phyloP scores from a whole-genome alignment of 2,329 filamentous ascomycete species.

The Aspergillus alliaceus region DNA sequence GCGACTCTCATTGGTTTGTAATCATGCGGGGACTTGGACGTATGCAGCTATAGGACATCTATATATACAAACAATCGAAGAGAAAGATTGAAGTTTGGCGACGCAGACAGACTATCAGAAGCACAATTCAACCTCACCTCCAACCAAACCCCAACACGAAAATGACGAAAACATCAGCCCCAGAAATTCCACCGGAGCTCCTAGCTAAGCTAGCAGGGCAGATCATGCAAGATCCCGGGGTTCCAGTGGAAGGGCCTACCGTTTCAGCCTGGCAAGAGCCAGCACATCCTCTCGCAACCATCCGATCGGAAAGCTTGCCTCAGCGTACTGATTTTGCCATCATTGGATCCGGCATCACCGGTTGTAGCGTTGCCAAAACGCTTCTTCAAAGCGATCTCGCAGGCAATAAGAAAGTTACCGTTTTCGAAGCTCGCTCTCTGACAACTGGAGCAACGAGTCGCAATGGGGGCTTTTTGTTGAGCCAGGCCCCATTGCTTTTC shows the following conservation, averaged over 20 bases:
- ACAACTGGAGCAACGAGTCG: slow-evolving; percentile 27
- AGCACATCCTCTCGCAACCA: neutral
- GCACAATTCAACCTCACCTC: neutral
- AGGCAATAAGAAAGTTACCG: slow-evolving; percentile 14
- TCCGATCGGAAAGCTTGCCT: slow-evolving; percentile 5
- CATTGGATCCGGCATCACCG: slow-evolving; percentile 29
- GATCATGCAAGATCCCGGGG: neutral
- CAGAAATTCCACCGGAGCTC: neutral
- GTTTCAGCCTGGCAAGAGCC: neutral
- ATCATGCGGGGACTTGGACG: too few relatives aligned
- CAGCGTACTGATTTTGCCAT: slow-evolving; percentile 23
- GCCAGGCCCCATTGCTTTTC: neutral
- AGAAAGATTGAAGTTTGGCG: too few relatives aligned
- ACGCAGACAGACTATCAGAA: too few relatives aligned
- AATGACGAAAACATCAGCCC: neutral
- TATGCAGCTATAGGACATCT: too few relatives aligned
- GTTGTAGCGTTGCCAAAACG: slow-evolving; percentile 24
- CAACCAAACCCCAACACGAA: neutral
- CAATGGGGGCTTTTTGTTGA: slow-evolving; percentile 25
- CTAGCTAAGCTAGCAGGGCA: neutral
- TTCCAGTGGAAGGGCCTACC: neutral
- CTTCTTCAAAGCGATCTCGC: slow-evolving; percentile 13
- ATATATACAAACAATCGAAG: too few relatives aligned
- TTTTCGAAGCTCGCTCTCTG: slow-evolving; percentile 25
- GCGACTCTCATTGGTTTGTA: too few relatives aligned